Conservation (phyloP, 768 basidiomycete genomes). For the Clitopilus hobsonii region DNA sequence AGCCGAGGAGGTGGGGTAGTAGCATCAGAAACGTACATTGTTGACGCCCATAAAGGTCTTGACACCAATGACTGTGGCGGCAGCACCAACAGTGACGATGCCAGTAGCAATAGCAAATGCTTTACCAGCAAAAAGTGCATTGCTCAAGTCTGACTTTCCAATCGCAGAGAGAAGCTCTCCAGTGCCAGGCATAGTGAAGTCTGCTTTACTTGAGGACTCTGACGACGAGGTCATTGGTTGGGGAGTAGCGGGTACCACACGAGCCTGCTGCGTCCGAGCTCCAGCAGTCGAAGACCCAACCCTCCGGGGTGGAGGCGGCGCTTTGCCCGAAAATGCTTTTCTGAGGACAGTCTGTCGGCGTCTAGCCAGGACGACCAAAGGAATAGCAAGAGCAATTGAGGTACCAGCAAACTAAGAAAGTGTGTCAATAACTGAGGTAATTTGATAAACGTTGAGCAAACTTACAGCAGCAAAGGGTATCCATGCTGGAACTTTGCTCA, state of each 20-base stretch:
- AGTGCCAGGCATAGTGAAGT: constrained; percentile 22
- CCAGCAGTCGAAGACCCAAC: constrained; percentile 6
- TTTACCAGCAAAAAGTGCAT: constrained; percentile 50
- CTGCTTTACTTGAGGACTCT: constrained; percentile 3
- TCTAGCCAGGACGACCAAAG: constrained; percentile 28
- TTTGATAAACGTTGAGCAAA: no score
- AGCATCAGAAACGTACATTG: constrained; percentile 36
- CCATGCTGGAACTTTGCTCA: constrained; percentile 12
- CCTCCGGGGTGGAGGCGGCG: no score
- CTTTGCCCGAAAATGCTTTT: constrained; percentile 9
- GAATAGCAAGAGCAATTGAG: constrained; percentile 25
- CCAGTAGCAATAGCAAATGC: constrained; percentile 65
- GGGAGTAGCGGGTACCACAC: constrained; percentile 12
- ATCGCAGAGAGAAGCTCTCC: constrained; percentile 31
- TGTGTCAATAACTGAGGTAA: background rate
- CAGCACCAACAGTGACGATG: constrained; percentile 46
- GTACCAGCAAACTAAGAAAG: constrained; percentile 16
- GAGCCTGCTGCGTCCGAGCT: constrained; percentile 7
- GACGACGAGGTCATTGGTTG: background rate
- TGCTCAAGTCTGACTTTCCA: constrained; percentile 38
- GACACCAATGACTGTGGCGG: constrained; percentile 40
- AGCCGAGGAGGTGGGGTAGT: background rate
- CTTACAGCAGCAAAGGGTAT: constrained; percentile 13
- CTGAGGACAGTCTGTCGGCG: constrained; percentile 20
- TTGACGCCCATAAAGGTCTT: constrained; percentile 49